Evolutionary conservation across 2,329 filamentous ascomycete species (phyloP), one percentile per base, ranked within the genome.

Genomic region (Bimuria novae-zelandiae): DNA sequence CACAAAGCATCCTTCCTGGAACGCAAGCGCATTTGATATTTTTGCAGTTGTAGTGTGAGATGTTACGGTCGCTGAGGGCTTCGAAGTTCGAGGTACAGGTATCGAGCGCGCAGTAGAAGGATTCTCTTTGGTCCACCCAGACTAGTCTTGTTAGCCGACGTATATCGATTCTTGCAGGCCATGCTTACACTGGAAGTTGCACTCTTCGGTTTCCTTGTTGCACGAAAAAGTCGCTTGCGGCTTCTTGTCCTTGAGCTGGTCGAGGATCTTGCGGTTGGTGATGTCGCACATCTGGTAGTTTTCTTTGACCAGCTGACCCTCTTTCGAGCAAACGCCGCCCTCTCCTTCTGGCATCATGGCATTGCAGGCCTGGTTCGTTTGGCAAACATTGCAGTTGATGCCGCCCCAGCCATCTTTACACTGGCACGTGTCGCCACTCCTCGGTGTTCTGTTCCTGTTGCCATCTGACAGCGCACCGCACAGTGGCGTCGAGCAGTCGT

Each of bases 261-360:
- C 86, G 50, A 93, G 80, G 68, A 99, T 99, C 79, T 96, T 94
- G 74, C 86, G 84, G 78, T 99, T 99, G 51, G 92, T 97, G 61
- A 99, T 94, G 74, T 95, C 90, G 77, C 94, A 99, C 79, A 96
- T 94, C 76, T 99, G 95, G 77, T 92, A 93, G 78, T 97, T 99
- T 76, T 95, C 86, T 65, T 94, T 92, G 58, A 97, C 88, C 10
- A 95, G 88, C 62, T 96, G 85, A 40, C 93, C 93, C 62, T 93
- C 88, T 68, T 90, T 88, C 72, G 97, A 97, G 77, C 94, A 99
- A 10, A 96, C 87, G 27, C 92, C 94, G 40, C 88, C 91, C 56
- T 90, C 84, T 3, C 84, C 84, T 12, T 88, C 86, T 3, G 90
- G 90, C 87, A 96, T 96, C 75, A 99, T 79, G 29, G 90, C 87